phyloP scores from a whole-genome alignment of 148 eudicot species.

The Heliosperma pusillum region DNA sequence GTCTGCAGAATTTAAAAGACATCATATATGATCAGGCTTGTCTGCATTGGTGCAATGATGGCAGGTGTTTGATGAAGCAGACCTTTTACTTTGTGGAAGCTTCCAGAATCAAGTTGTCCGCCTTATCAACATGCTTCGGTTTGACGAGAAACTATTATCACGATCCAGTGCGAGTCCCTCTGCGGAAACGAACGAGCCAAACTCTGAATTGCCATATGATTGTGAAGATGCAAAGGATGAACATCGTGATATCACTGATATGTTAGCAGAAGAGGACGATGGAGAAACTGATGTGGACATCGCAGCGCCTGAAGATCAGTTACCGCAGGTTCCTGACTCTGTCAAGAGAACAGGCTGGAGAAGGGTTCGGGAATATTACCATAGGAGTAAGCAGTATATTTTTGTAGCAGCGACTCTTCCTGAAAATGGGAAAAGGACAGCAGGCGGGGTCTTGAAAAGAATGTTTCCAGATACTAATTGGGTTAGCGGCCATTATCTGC shows the following conservation, averaged over 20 bases:
- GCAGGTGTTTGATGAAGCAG: slow-evolving; percentile 98
- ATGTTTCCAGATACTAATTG: slow-evolving; percentile 83
- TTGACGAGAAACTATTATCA: slow-evolving; percentile 82
- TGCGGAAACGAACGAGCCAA: slow-evolving; percentile 29
- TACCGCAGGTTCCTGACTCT: slow-evolving; percentile 26
- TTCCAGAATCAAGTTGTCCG: slow-evolving; percentile 87
- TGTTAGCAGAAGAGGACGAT: slow-evolving; percentile 24
- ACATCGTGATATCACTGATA: slow-evolving; percentile 20
- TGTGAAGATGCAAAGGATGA: slow-evolving; percentile 26
- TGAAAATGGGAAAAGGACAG: slow-evolving; percentile 78
- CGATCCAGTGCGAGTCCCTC: slow-evolving; percentile 30
- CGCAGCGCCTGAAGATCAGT: slow-evolving; percentile 27
- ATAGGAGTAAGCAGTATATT: slow-evolving; percentile 86
- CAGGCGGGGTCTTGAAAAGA: slow-evolving; percentile 77
- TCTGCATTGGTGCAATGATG: slow-evolving; percentile 14
- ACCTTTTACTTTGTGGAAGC: slow-evolving; percentile 85
- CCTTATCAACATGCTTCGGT: slow-evolving; percentile 86
- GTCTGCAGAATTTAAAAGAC: not conserved
- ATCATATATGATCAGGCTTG: not conserved
- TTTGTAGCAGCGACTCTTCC: slow-evolving; percentile 98
- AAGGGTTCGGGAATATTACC: slow-evolving; percentile 64
- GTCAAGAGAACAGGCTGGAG: slow-evolving; percentile 59
- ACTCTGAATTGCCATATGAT: slow-evolving; percentile 28
- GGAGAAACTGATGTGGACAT: slow-evolving; percentile 27
- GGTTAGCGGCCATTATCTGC: slow-evolving; percentile 86